A percentile compares a stretch with the other conserved stretches of the same genome.
These are phyloP conservation scores for Dothidotthia symphoricarpi DNA, from an alignment of 2,329 filamentous ascomycete species.

Conservation along the genomic window DNA sequence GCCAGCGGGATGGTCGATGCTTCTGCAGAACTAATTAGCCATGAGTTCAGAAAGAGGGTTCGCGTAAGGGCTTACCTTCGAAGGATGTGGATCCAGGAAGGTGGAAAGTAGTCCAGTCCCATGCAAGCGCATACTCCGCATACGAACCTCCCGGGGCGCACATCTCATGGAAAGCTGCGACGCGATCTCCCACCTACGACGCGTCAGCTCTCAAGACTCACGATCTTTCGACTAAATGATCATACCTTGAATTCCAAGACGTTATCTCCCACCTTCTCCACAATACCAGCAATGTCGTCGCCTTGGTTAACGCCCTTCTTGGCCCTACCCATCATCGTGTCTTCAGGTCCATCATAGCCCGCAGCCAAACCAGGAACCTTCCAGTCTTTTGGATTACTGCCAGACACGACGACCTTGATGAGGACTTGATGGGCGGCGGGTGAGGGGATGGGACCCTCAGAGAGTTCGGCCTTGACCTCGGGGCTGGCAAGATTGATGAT, in stretches of 20 bases:
- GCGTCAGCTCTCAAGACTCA: too few species aligned
- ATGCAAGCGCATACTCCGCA: conserved; percentile 59
- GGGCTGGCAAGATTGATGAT: too few species aligned
- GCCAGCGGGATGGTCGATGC: conserved; percentile 46
- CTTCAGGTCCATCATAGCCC: too few species aligned
- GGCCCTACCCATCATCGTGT: conserved; percentile 5
- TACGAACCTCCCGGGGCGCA: conserved; percentile 50
- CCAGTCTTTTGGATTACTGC: conserved; percentile 48
- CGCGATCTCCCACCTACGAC: conserved; percentile 47
- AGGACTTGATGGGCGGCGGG: conserved; percentile 23
- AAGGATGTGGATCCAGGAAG: conserved; percentile 50
- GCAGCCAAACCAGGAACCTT: conserved; percentile 1
- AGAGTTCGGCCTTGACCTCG: too few species aligned
- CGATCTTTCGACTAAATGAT: too few species aligned
- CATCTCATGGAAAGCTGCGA: conserved; percentile 56
- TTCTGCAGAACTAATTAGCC: conserved; percentile 9
- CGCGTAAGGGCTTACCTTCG: conserved; percentile 38
- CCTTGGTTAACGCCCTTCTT: conserved; percentile 42
- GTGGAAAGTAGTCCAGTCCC: conserved; percentile 55
- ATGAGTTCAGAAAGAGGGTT: neutral
- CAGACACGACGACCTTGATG: conserved; percentile 33
- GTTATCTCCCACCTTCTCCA: conserved; percentile 53
- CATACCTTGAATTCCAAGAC: conserved; percentile 54
- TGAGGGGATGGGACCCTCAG: conserved; percentile 7
- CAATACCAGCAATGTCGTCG: conserved; percentile 54